A percentile compares a stretch with the other conserved stretches of the same genome.
Conservation (phyloP, 2,329 filamentous ascomycete species). For the Alternaria sp. region DNA sequence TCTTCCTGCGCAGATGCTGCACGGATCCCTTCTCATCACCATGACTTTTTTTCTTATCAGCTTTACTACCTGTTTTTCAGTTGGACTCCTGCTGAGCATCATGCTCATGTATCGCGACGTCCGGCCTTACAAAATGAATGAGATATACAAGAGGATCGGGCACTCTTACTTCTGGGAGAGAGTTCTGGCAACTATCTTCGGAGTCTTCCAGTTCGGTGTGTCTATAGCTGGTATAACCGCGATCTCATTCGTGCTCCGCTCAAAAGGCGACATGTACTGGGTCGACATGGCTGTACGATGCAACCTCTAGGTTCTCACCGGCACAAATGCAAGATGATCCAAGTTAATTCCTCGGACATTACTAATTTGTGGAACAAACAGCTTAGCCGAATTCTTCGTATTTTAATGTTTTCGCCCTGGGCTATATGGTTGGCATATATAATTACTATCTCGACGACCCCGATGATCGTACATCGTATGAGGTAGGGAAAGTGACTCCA, state of each 20-base stretch:
- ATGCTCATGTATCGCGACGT: constrained; percentile 19
- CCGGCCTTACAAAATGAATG: constrained; percentile 11
- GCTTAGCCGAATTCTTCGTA: background rate
- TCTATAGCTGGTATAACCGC: constrained; percentile 17
- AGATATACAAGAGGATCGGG: constrained; percentile 14
- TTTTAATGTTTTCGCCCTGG: constrained; percentile 10
- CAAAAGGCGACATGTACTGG: constrained; percentile 12
- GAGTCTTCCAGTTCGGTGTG: constrained; percentile 11
- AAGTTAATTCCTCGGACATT: constrained; percentile 5
- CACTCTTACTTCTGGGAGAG: constrained; percentile 14
- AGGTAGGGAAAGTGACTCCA: constrained; percentile 8
- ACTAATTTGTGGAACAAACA: constrained; percentile 6
- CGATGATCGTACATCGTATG: constrained; percentile 5
- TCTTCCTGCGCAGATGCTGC: constrained; percentile 7
- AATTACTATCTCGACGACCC: constrained; percentile 3
- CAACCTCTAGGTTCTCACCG: constrained; percentile 15
- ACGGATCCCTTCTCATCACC: constrained; percentile 8
- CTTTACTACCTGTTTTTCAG: constrained; percentile 17
- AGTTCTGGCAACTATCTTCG: constrained; percentile 9
- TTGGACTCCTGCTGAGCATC: constrained; percentile 19
- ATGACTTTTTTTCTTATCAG: constrained; percentile 18
- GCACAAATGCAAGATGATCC: constrained; percentile 2
- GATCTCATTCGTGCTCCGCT: constrained; percentile 11
- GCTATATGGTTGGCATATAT: constrained; percentile 3
- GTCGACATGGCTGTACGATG: constrained; percentile 15